A percentile compares a stretch with the other conserved stretches of the same genome.
Evolutionary conservation across 2,329 filamentous ascomycete genomes (phyloP).

Genomic region (Huntiella savannae): DNA sequence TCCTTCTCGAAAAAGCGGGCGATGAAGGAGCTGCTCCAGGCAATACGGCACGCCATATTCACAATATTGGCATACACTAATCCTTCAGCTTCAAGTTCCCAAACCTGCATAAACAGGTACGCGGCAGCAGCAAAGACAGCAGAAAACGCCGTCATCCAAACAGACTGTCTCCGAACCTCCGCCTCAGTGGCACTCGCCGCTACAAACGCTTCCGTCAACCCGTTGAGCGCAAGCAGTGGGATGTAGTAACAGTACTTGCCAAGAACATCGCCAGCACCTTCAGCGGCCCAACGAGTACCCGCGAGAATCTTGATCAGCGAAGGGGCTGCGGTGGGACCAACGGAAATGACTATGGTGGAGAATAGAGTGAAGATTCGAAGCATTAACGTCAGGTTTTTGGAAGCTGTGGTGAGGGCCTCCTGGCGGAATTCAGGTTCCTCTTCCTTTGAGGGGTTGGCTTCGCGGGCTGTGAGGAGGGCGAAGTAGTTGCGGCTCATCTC

Average conservation of each 20-base stretch:
- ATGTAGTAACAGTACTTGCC: conserved; percentile 81
- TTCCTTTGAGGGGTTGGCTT: conserved; percentile 13
- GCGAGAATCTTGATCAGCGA: conserved; percentile 57
- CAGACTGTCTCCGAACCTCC: conserved; percentile 58
- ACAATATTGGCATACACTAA: conserved; percentile 73
- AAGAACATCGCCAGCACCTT: conserved; percentile 55
- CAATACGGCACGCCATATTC: conserved; percentile 73
- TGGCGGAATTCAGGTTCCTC: conserved; percentile 14
- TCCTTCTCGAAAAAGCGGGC: conserved; percentile 36
- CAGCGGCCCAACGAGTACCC: conserved; percentile 54
- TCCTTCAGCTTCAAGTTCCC: conserved; percentile 55
- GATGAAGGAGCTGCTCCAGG: conserved; percentile 65
- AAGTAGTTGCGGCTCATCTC: conserved; percentile 85
- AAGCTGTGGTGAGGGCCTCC: conserved; percentile 22
- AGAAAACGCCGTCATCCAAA: conserved; percentile 74
- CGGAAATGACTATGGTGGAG: conserved; percentile 43
- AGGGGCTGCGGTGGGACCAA: conserved; percentile 61
- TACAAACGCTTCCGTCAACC: conserved; percentile 81
- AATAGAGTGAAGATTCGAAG: conserved; percentile 58
- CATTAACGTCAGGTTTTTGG: conserved; percentile 39
- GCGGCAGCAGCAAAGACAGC: conserved; percentile 54
- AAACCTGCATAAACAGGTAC: conserved; percentile 51
- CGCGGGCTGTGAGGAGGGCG: conserved; percentile 47
- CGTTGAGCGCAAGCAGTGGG: conserved; percentile 79
- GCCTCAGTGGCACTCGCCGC: conserved; percentile 61